Evolutionary conservation across 2,329 filamentous ascomycete species (phyloP), one percentile per base, ranked within the genome.

Genomic region (Pochonia chlamydosporia): DNA sequence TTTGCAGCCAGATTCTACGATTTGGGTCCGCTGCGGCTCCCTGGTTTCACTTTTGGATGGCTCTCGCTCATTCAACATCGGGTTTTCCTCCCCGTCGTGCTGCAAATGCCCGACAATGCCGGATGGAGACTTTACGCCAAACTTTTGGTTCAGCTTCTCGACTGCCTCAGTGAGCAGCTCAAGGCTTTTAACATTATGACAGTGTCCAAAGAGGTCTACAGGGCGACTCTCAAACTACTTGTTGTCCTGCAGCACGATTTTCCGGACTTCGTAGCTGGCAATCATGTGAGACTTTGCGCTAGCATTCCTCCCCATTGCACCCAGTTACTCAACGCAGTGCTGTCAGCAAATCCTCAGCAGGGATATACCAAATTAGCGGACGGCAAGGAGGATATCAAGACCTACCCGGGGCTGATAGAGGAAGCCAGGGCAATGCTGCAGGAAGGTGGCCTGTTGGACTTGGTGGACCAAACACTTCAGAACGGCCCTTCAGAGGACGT

Each of bases 161-260:
- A 76, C 35, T 91, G 88, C 60, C 78, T 93, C 26, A 85, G 87
- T 25, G 85, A 92, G 55, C 79, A 93, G 52, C 74, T 96, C 54
- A 93, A 92, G 66, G 78, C 83, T 9, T 71, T 84, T 24, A 83
- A 83, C 49, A 76, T 89, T 14, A 75, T 83, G 3, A 74, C 81
- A 28, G 76, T 87, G 43, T 81, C 84, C 28, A 91, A 89, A 63
- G 88, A 92, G 46, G 81, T 95, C 51, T 96, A 96, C 64, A 84
- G 89, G 51, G 89, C 85, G 8, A 81, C 87, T 2, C 72, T 95
- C 41, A 90, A 95, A 60, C 79, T 96, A 50, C 71, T 97, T 46
- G 72, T 95, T 28, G 79, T 95, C 44, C 72, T 99, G 45, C 88
- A 96, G 56, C 93, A 97, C 61, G 93, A 99, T 64, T 97, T 89